phyloP scores from a whole-genome alignment of 768 basidiomycete genomes.

The Tylopilus cervinicoccineus region DNA sequence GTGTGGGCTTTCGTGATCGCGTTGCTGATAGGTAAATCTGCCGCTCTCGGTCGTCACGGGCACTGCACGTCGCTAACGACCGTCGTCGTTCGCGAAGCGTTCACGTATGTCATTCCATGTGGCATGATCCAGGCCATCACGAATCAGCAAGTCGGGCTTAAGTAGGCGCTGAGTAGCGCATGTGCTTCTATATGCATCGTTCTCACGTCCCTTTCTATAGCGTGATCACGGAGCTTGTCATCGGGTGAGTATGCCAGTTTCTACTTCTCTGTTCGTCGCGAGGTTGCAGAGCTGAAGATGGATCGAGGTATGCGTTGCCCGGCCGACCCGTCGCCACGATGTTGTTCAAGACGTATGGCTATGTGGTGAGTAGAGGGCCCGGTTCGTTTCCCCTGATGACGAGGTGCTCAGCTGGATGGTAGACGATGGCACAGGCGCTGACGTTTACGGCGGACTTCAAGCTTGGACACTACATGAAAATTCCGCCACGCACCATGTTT shows the following conservation, averaged over 20 bases:
- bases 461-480: slow-evolving; percentile 61
- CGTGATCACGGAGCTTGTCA: slow-evolving; percentile 77
- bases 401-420: neutral
- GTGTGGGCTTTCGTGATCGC: slow-evolving; percentile 67
- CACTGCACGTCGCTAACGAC: neutral
- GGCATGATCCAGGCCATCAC: slow-evolving; percentile 70
- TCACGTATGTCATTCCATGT: slow-evolving; percentile 47
- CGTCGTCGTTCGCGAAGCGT: slow-evolving; percentile 23
- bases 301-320: slow-evolving; percentile 56
- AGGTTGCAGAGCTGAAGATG: neutral
- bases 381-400: neutral
- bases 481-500: slow-evolving; percentile 75
- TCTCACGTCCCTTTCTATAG: slow-evolving; percentile 19
- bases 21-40: slow-evolving; percentile 43
- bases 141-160: slow-evolving; percentile 73
- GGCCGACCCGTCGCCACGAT: slow-evolving; percentile 79
- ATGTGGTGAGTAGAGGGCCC: slow-evolving; percentile 40
- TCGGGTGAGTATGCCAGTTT: slow-evolving; percentile 39
- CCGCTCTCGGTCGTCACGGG: neutral
- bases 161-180: slow-evolving; percentile 31
- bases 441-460: slow-evolving; percentile 75
- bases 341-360: slow-evolving; percentile 85
- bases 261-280: neutral
- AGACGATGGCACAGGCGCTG: slow-evolving; percentile 45
- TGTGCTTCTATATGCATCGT: neutral